Percentiles rank a stretch among this genome's conserved stretches.
phyloP scores from a whole-genome alignment of 176 grass and related monocot species.

The Aegilops bicornis region DNA sequence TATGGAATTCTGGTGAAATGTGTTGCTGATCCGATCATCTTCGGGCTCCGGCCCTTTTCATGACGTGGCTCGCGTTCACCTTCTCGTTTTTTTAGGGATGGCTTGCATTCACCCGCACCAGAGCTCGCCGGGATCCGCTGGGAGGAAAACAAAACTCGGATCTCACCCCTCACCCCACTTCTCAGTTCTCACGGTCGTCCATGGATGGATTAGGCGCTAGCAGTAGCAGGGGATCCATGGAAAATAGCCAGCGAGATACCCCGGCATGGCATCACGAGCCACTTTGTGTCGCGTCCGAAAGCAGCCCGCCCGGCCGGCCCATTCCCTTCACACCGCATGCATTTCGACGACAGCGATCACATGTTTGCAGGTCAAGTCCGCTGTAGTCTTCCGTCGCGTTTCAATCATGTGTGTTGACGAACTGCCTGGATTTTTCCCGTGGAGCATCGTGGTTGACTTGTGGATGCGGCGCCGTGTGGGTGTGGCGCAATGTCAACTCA shows the following conservation, averaged over 20 bases:
- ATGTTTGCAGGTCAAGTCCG: background rate
- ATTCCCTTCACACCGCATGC: background rate
- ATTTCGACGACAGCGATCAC: background rate
- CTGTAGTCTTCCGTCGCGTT: background rate
- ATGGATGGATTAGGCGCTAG: too few relatives aligned
- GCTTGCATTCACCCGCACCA: too few relatives aligned
- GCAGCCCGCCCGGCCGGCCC: background rate
- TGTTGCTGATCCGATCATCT: too few relatives aligned
- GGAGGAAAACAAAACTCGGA: too few relatives aligned
- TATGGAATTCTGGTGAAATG: background rate
- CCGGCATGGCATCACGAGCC: background rate
- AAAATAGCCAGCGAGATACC: too few relatives aligned
- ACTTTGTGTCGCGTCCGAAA: background rate
- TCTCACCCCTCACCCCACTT: too few relatives aligned
- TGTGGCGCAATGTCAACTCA: background rate
- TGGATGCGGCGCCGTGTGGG: background rate
- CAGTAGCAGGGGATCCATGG: too few relatives aligned
- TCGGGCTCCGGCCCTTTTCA: too few relatives aligned
- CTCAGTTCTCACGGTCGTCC: too few relatives aligned
- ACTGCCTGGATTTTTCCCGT: background rate
- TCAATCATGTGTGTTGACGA: background rate
- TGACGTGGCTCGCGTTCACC: too few relatives aligned
- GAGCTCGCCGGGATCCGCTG: too few relatives aligned
- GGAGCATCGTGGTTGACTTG: background rate
- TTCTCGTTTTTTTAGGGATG: too few relatives aligned